These are phyloP conservation scores for Thielaviopsis ethacetica DNA, from an alignment of 2,329 filamentous ascomycete genomes.

Conservation along the genomic window DNA sequence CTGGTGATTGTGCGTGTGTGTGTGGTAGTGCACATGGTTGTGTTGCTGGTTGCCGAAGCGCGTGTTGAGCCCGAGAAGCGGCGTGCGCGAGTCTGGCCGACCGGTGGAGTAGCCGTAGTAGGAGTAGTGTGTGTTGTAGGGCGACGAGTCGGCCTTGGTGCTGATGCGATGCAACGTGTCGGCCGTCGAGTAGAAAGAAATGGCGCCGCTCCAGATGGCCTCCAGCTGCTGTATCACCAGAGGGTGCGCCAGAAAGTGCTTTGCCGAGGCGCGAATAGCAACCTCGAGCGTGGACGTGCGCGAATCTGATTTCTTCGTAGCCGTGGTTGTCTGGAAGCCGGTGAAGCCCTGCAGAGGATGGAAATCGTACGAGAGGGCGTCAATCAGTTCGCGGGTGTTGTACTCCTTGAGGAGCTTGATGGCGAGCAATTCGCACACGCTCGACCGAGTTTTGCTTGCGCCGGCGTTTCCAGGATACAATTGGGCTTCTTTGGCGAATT, in stretches of 20 bases:
- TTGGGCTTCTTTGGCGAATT: constrained; percentile 79
- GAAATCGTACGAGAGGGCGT: constrained; percentile 89
- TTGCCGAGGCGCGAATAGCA: constrained; percentile 81
- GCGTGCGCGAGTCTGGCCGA: constrained; percentile 7
- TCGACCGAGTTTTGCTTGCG: constrained; percentile 65
- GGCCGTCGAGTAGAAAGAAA: constrained; percentile 81
- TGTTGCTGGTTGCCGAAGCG: neutral
- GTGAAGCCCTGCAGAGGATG: constrained; percentile 74
- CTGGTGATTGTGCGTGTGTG: no score
- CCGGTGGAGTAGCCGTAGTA: neutral
- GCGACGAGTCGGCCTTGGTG: constrained; percentile 20
- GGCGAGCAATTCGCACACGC: constrained; percentile 79
- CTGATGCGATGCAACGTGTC: constrained; percentile 58
- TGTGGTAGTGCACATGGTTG: constrained; percentile 7
- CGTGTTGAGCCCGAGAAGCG: constrained; percentile 2
- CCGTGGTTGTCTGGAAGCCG: constrained; percentile 23
- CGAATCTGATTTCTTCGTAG: constrained; percentile 27
- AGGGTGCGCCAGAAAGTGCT: constrained; percentile 81
- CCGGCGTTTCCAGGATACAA: constrained; percentile 70
- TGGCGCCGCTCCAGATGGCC: constrained; percentile 90
- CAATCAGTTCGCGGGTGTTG: constrained; percentile 74
- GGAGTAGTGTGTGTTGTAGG: constrained; percentile 1
- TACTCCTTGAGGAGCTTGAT: constrained; percentile 85
- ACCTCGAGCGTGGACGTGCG: constrained; percentile 84
- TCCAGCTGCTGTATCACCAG: constrained; percentile 89